These are phyloP conservation scores for Penstemon eatonii DNA, from an alignment of 257 asterid species.

Conservation along the genomic window DNA sequence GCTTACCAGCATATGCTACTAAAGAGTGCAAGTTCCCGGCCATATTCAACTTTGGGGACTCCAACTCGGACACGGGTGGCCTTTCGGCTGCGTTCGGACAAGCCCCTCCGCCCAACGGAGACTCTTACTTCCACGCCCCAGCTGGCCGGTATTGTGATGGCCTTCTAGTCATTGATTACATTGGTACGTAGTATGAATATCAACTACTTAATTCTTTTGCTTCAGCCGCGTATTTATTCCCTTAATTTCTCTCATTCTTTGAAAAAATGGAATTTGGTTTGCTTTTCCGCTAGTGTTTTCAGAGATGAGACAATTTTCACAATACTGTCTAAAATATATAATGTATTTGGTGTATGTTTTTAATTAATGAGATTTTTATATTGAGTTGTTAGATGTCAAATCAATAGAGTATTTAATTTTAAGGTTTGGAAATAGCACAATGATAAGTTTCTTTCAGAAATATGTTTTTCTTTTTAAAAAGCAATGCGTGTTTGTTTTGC, in stretches of 20 bases:
- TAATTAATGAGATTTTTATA: too few relatives aligned
- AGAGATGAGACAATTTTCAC: too few relatives aligned
- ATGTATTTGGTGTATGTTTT: too few relatives aligned
- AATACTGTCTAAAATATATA: too few relatives aligned
- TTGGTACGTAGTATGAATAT: constrained; percentile 27
- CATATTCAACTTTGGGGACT: constrained; percentile 91
- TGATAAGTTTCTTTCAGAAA: too few relatives aligned
- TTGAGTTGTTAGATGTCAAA: too few relatives aligned
- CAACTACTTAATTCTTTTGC: not conserved
- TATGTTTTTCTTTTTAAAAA: too few relatives aligned
- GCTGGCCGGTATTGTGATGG: constrained; percentile 93
- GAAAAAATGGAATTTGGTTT: not conserved
- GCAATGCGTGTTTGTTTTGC: too few relatives aligned
- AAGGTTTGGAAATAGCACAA: too few relatives aligned
- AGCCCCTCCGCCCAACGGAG: constrained; percentile 76
- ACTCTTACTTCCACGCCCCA: constrained; percentile 70
- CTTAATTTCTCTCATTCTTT: not conserved
- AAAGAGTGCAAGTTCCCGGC: constrained; percentile 65
- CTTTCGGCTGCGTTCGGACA: constrained; percentile 93
- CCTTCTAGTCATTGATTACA: constrained; percentile 71
- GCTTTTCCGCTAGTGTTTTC: too few relatives aligned
- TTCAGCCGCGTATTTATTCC: not conserved
- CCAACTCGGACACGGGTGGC: constrained; percentile 97
- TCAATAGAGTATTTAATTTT: too few relatives aligned
- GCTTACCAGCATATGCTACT: constrained; percentile 15